Evolutionary conservation across 331 rosid species (phyloP).

Genomic region (Ulmus americana): DNA sequence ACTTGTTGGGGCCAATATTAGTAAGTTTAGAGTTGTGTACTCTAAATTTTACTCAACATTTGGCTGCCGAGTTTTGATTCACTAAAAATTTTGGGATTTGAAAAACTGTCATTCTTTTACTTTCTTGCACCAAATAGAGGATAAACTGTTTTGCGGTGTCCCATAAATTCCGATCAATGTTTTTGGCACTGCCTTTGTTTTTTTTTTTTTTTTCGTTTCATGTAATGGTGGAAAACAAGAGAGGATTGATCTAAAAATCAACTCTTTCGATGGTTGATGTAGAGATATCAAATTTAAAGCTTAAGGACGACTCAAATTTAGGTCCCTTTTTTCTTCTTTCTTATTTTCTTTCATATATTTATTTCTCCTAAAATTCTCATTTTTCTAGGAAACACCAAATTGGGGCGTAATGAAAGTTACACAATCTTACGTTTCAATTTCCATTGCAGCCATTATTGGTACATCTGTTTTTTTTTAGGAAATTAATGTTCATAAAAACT

Average conservation of each 20-base stretch:
- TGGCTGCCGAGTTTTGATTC: constrained; percentile 4
- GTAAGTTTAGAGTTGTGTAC: no score
- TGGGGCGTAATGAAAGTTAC: neutral
- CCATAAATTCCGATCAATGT: constrained; percentile 6
- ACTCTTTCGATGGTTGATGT: constrained; percentile 14
- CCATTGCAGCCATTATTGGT: neutral
- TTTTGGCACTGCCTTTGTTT: neutral
- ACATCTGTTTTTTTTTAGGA: neutral
- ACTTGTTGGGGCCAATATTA: no score
- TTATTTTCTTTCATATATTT: no score
- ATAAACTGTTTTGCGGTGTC: constrained; percentile 16
- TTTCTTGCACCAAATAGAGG: constrained; percentile 25
- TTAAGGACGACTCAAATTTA: neutral
- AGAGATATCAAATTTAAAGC: neutral
- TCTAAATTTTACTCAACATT: no score
- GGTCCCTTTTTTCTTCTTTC: neutral
- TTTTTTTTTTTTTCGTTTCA: constrained; percentile 6
- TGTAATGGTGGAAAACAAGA: neutral
- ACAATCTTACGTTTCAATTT: neutral
- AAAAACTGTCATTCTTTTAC: constrained; percentile 18
- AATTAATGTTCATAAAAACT: neutral
- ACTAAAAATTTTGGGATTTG: neutral
- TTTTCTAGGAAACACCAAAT: neutral
- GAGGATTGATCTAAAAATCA: neutral
- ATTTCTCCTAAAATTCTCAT: neutral